Conservation (phyloP, 2,329 filamentous ascomycete genomes). For the Diaporthe batatas region DNA sequence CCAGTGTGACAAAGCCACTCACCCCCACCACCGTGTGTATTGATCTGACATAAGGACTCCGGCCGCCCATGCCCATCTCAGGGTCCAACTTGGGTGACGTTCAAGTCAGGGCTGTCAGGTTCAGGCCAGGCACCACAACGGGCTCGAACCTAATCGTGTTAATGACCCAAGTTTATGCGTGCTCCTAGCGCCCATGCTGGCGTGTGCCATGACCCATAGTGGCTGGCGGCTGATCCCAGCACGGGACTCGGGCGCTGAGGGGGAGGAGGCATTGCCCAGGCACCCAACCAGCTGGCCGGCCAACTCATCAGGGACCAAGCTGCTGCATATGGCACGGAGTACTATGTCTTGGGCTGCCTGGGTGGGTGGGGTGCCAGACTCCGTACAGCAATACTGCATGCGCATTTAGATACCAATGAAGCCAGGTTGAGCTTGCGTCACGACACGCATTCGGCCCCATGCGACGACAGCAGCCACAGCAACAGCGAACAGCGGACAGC, state of each 20-base stretch:
- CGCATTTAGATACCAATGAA: slow-evolving; percentile 27
- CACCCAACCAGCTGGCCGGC: slow-evolving; percentile 17
- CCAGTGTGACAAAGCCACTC: slow-evolving; percentile 1
- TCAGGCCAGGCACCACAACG: slow-evolving; percentile 19
- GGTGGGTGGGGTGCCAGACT: slow-evolving; percentile 13
- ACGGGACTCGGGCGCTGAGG: slow-evolving; percentile 8
- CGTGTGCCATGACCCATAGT: slow-evolving; percentile 30
- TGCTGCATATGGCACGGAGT: slow-evolving; percentile 21
- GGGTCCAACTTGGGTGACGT: slow-evolving; percentile 22
- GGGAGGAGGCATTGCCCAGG: slow-evolving; percentile 11
- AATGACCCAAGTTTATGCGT: slow-evolving; percentile 29
- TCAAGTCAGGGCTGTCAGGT: too few species aligned
- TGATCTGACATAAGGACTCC: slow-evolving; percentile 11
- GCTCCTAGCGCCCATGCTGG: slow-evolving; percentile 26
- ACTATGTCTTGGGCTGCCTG: too few species aligned
- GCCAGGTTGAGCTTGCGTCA: slow-evolving; percentile 36
- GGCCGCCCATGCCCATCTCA: background rate
- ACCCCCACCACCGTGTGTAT: background rate
- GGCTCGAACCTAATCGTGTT: background rate
- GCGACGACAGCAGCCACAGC: slow-evolving; percentile 20
- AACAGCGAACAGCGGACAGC: background rate
- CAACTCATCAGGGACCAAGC: slow-evolving; percentile 22
- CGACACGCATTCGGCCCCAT: slow-evolving; percentile 27
- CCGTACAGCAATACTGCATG: slow-evolving; percentile 7
- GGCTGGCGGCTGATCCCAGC: slow-evolving; percentile 28